Conservation (phyloP, 768 basidiomycete genomes). For the Pleurotus tuber-regium region DNA sequence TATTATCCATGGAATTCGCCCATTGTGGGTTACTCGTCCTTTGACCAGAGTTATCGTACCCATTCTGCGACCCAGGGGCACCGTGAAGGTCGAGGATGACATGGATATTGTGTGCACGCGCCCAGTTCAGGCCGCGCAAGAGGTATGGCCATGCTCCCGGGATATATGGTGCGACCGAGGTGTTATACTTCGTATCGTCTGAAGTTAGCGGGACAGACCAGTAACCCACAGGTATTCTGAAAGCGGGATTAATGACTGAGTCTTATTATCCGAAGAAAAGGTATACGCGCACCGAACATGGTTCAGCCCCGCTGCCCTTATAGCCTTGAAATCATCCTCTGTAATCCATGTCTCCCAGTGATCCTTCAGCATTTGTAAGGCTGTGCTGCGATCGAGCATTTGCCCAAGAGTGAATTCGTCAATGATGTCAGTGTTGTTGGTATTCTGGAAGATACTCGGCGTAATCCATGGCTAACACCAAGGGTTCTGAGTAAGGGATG, state of each 20-base stretch:
- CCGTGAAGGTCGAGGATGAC: conserved; percentile 80
- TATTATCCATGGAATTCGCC: conserved; percentile 49
- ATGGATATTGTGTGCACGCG: conserved; percentile 55
- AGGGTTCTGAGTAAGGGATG: neutral
- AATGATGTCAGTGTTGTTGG: conserved; percentile 50
- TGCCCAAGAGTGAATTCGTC: conserved; percentile 65
- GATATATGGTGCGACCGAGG: conserved; percentile 51
- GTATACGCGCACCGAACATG: conserved; percentile 57
- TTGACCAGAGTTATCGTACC: conserved; percentile 77
- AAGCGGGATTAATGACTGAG: neutral
- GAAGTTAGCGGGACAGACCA: conserved; percentile 75
- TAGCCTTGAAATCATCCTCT: conserved; percentile 66
- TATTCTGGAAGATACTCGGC: conserved; percentile 67
- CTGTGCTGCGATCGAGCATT: conserved; percentile 41
- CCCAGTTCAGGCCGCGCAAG: conserved; percentile 61
- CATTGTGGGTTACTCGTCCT: conserved; percentile 53
- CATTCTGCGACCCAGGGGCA: conserved; percentile 63
- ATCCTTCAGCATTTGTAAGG: conserved; percentile 39
- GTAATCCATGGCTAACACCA: conserved; percentile 71
- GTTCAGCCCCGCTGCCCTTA: conserved; percentile 64
- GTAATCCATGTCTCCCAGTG: conserved; percentile 71
- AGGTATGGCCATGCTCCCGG: conserved; percentile 72
- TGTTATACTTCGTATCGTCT: conserved; percentile 45
- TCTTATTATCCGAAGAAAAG: neutral
- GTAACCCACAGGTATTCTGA: conserved; percentile 69